Base-by-base conservation (phyloP, 2,329 filamentous ascomycete genomes). In the Blumeriella jaapii region DNA sequence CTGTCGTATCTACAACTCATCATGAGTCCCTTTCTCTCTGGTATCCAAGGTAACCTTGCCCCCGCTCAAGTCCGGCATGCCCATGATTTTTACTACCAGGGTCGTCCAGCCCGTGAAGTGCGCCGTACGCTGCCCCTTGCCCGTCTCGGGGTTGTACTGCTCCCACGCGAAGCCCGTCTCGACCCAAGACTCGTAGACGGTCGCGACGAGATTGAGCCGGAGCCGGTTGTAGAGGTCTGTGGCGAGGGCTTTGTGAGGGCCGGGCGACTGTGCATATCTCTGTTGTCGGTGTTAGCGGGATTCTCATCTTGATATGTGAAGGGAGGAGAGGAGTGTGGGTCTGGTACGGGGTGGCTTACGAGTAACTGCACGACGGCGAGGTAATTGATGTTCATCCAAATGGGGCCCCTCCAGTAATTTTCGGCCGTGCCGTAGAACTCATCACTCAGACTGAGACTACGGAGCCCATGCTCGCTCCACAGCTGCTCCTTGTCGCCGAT, bases 91-190 rank as follows among this genome's bases (percentile, higher is more conserved):
- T 29, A 96, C 87, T 30, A 96, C 83, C 60, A 96, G 65, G 57
- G 85, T 94, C n/a, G 91, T 98, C 91, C 91, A 98, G 32, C 91
- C 91, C 0, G 91, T 95, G 57, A 98, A 98, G 60, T 96, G 89
- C 66, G 95, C 86, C 4, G 87, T 96, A 26, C 91, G 71, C 65
- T 96, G 89, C n/a, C 91, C 91, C 34, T 73, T 72, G 29, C 91
- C 91, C 3, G 84, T 93, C 51, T 94, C 85, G 0, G 87, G 85
- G 57, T 93, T 84, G 59, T 96, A 98, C 62, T 98, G 91, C 61
- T 98, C 91, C 89, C 89, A 98, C 0, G 89, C 91, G 56, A 96
- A 96, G 12, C 89, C 89, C 0, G 91, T 96, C 54, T 83, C 74
- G 55, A 78, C 67, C 89, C 89, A 98, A 56, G 78, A 78, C 39